These are phyloP conservation scores for Kluyveromyces starmeri DNA, from an alignment of 805 yeast genomes.

Conservation along the genomic window DNA sequence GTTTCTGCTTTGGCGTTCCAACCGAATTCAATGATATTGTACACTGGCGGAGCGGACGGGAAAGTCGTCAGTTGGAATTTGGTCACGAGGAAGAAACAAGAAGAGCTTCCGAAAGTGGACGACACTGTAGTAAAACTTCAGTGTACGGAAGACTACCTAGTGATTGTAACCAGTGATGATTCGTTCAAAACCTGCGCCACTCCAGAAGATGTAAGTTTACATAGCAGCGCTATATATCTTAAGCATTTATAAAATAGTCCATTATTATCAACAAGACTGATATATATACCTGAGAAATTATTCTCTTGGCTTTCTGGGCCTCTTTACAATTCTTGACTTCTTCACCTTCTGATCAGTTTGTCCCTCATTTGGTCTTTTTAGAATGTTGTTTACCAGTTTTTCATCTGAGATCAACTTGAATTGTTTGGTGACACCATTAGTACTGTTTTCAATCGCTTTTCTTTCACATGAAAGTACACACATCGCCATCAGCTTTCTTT, in stretches of 20 bases:
- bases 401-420: slow-evolving; percentile 47
- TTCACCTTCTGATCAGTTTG: slow-evolving; percentile 18
- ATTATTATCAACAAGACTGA: not conserved
- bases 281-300: too few relatives aligned
- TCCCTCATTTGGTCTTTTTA: slow-evolving; percentile 39
- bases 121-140: slow-evolving; percentile 36
- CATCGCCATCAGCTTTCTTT: slow-evolving; percentile 39
- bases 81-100: slow-evolving; percentile 66
- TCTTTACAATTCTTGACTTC: slow-evolving; percentile 23
- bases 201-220: slow-evolving; percentile 14
- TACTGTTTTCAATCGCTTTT: slow-evolving; percentile 37
- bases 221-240: slow-evolving; percentile 21
- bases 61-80: slow-evolving; percentile 86
- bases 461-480: slow-evolving; percentile 51
- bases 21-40: slow-evolving; percentile 65
- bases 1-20: slow-evolving; percentile 74
- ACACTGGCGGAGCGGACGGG: slow-evolving; percentile 90
- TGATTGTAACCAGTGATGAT: slow-evolving; percentile 44
- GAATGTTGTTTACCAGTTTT: slow-evolving; percentile 47
- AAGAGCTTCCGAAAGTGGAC: slow-evolving; percentile 51
- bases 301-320: slow-evolving; percentile 3
- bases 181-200: slow-evolving; percentile 34
- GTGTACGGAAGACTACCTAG: slow-evolving; percentile 23
- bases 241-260: slow-evolving; percentile 8
- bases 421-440: slow-evolving; percentile 17